Evolutionary conservation across 768 basidiomycete species (phyloP).

Genomic region (Termitomyces bulborhizus): DNA sequence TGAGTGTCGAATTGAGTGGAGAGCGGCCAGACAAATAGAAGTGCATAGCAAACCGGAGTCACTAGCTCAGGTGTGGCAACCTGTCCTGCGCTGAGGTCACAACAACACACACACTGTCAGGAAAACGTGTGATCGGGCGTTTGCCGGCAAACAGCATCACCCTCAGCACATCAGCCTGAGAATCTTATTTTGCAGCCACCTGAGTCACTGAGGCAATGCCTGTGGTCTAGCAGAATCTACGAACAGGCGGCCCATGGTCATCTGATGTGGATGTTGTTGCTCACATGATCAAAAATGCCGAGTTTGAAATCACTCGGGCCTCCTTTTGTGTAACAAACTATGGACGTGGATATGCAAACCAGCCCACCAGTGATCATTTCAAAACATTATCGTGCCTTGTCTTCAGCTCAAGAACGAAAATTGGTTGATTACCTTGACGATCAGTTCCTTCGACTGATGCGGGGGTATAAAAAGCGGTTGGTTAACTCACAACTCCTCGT

Average conservation of each 20-base stretch:
- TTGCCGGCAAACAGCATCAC: no score
- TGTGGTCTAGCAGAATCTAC: no score
- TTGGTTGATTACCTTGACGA: constrained; percentile 62
- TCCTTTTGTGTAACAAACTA: neutral
- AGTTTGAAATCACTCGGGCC: neutral
- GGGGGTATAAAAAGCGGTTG: constrained; percentile 72
- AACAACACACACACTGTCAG: no score
- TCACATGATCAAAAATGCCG: no score
- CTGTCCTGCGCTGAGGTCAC: no score
- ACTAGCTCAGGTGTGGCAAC: no score
- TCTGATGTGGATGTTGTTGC: no score
- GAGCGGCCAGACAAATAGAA: constrained; percentile 12
- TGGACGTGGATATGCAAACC: neutral
- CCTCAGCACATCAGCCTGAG: no score
- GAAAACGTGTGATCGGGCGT: no score
- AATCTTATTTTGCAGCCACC: no score
- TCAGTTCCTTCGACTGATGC: constrained; percentile 56
- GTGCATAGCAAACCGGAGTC: constrained; percentile 8
- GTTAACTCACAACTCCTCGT: constrained; percentile 16
- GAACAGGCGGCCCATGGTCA: no score
- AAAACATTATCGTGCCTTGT: constrained; percentile 30
- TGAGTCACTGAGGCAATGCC: no score
- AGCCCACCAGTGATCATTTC: neutral
- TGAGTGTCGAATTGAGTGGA: constrained; percentile 14
- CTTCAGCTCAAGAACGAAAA: constrained; percentile 54